These are phyloP conservation scores for Chlamydomonas sp. DNA, from an alignment of 139 green algal genomes.

Conservation along the genomic window DNA sequence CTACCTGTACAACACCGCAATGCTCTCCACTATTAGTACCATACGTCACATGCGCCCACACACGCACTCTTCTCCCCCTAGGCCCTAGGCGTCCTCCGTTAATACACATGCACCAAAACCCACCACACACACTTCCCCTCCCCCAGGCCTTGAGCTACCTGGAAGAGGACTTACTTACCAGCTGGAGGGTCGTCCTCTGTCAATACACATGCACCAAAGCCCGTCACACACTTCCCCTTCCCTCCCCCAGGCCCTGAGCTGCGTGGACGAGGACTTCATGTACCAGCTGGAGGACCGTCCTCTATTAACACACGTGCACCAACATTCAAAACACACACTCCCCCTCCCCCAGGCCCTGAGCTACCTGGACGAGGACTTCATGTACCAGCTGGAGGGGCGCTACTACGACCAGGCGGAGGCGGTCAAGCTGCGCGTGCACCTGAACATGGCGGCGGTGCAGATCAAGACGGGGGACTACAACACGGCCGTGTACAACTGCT, in stretches of 20 bases:
- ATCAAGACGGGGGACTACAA: constrained; percentile 69
- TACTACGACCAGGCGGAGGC: constrained; percentile 70
- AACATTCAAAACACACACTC: not conserved
- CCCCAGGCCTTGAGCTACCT: too few relatives aligned
- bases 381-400: constrained; percentile 78
- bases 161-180: too few relatives aligned
- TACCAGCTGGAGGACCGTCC: constrained; percentile 77
- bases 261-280: constrained; percentile 85
- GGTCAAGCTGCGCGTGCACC: constrained; percentile 49
- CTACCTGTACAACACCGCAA: too few relatives aligned
- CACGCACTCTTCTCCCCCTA: too few relatives aligned
- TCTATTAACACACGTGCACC: not conserved
- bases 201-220: too few relatives aligned
- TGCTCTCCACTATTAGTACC: too few relatives aligned
- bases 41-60: too few relatives aligned
- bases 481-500: constrained; percentile 64
- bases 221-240: not conserved
- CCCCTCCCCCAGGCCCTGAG: constrained; percentile 71
- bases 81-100: too few relatives aligned
- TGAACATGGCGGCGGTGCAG: constrained; percentile 77
- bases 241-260: constrained; percentile 70
- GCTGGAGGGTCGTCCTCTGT: too few relatives aligned
- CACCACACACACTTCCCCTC: too few relatives aligned
- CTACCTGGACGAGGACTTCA: constrained; percentile 82
- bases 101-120: too few relatives aligned